Evolutionary conservation across 1,284 basidiomycete genomes (phyloP).

Genomic region (Moniliella sp.): DNA sequence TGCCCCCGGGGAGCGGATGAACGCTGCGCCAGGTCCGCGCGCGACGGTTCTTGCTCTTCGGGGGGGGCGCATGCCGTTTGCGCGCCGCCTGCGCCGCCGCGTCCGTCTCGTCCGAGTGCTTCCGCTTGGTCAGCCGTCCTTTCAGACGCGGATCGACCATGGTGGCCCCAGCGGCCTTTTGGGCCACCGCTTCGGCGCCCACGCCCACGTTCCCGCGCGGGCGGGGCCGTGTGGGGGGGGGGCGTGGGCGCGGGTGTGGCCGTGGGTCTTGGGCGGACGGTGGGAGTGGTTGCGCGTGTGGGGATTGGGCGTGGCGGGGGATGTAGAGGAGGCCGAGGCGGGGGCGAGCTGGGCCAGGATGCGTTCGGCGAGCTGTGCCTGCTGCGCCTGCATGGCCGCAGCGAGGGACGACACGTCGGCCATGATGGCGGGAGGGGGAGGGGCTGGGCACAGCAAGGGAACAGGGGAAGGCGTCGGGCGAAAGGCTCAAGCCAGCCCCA

Average conservation of each 20-base stretch:
- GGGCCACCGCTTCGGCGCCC: constrained; percentile 7
- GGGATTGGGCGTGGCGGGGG: background rate
- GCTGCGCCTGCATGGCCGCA: constrained; percentile 19
- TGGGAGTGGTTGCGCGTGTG: no score
- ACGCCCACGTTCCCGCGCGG: constrained; percentile 13
- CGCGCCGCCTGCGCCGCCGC: background rate
- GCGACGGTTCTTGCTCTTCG: constrained; percentile 2
- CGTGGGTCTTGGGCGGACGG: no score
- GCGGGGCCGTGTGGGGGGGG: background rate
- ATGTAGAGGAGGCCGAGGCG: constrained; percentile 2
- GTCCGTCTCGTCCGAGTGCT: constrained; percentile 2
- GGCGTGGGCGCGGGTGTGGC: background rate
- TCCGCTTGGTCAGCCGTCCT: constrained; percentile 12
- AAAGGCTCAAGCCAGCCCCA: no score
- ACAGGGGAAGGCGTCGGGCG: no score
- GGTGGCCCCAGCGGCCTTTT: constrained; percentile 1
- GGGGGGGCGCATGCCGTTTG: background rate
- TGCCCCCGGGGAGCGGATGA: constrained; percentile 4
- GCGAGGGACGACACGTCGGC: background rate
- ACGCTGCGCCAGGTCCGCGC: constrained; percentile 6
- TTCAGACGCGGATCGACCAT: constrained; percentile 8
- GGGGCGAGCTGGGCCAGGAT: constrained; percentile 15
- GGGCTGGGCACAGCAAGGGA: no score
- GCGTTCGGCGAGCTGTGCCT: constrained; percentile 15
- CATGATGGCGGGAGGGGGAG: no score